phyloP scores from a whole-genome alignment of 306 rosid genomes.

The Begonia peltatifolia region DNA sequence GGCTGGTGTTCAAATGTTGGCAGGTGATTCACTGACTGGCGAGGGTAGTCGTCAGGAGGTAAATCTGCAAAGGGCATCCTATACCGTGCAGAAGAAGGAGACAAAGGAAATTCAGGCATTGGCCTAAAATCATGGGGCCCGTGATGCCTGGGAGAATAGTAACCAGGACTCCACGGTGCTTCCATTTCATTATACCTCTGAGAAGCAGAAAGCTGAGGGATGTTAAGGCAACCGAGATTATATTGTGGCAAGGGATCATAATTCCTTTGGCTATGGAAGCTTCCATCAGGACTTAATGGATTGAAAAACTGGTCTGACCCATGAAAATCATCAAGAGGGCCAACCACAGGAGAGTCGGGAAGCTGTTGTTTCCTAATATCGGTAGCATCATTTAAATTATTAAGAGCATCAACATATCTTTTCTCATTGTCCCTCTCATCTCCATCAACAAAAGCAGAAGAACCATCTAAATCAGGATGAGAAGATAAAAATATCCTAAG shows the following conservation, averaged over 20 bases:
- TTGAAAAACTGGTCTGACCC: conserved; percentile 46
- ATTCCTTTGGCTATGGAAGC: conserved; percentile 63
- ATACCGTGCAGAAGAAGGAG: conserved; percentile 55
- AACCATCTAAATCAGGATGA: conserved; percentile 51
- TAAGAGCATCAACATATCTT: conserved; percentile 71
- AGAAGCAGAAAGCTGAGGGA: conserved; percentile 43
- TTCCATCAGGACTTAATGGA: conserved; percentile 43
- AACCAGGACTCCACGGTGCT: conserved; percentile 78
- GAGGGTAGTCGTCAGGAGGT: conserved; percentile 51
- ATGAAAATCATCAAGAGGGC: conserved; percentile 48
- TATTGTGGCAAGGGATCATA: conserved; percentile 47
- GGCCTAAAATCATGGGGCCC: conserved; percentile 54
- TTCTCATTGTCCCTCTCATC: conserved; percentile 66
- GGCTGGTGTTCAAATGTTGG: conserved; percentile 56
- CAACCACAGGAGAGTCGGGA: conserved; percentile 39
- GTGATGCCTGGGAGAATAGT: conserved; percentile 80
- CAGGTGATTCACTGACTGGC: conserved; percentile 50
- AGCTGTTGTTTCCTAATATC: conserved; percentile 55
- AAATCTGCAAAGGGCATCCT: conserved; percentile 47
- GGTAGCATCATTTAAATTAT: conserved; percentile 35
- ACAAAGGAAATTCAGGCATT: conserved; percentile 59
- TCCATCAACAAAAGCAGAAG: conserved; percentile 38
- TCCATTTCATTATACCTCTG: conserved; percentile 78
- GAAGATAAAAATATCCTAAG: conserved; percentile 72
- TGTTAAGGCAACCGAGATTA: conserved; percentile 41